Evolutionary conservation across 352 stramenopile species (phyloP), one percentile per base, ranked within the genome.

Genomic region (Phytophthora idaei): DNA sequence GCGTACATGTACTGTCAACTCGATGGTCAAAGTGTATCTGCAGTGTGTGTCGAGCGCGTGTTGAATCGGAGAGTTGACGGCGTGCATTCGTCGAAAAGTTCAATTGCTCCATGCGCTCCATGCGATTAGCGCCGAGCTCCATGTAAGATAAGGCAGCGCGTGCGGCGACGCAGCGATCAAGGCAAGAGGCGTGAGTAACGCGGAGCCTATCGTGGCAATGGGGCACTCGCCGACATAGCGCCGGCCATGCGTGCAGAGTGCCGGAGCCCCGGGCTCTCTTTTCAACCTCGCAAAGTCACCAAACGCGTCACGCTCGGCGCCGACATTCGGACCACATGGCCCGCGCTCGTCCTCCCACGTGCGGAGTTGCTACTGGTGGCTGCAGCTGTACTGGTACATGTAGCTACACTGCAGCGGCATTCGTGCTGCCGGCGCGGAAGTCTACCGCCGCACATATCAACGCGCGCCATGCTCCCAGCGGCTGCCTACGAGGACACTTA

Each of bases 191-290:
- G 67, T 78, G 48, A 70, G 71, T 78, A 75, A 78, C 31, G 61
- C 15, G 36, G 39, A 57, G 70, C 64, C 71, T 78, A 73, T 78
- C 71, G 62, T 34, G 36, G 64, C 59, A 68, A 63, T 51, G 51
- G 57, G 36, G 55, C 58, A 73, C 56, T 70, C 39, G 25, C 29
- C 62, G 54, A 66, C 66, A 77, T 77, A 74, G 48, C 51, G 32
- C 44, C 21, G 46, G 31, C 41, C 34, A 14, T 8, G 37, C 39
- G 59, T 69, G 51, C 59, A 68, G 46, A 69, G 48, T 42, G 37
- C 60, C 25, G 48, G 36, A 31, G 42, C 8, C 14, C 36, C 45
- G 50, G 32, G 45, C 45, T 63, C 59, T 74, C 48, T 61, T 67
- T 45, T 58, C 44, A 50, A 57, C 27, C 42, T 34, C 54, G 17